Conservation (phyloP, 805 yeast genomes). For the Zygotorulaspora chibaensis region DNA sequence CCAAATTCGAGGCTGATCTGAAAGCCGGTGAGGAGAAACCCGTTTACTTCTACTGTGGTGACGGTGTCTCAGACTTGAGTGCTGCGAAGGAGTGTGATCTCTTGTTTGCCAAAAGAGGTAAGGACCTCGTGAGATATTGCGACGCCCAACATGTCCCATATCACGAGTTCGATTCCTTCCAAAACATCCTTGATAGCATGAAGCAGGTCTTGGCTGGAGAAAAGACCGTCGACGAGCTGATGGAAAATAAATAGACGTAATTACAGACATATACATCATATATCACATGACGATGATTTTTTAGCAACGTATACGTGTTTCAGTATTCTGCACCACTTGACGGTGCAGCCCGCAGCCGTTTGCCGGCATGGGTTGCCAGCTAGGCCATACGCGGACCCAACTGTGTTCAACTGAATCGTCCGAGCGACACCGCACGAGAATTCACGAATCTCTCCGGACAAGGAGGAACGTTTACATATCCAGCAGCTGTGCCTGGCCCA, state of each 20-base stretch:
- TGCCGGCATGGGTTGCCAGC: no score
- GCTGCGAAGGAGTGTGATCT: conserved; percentile 95
- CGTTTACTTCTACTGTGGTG: conserved; percentile 87
- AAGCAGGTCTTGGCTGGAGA: conserved; percentile 45
- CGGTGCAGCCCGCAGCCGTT: no score
- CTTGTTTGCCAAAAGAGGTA: conserved; percentile 88
- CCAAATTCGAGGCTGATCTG: conserved; percentile 29
- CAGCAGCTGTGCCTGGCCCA: no score
- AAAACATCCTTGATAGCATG: conserved; percentile 65
- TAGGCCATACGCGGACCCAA: no score
- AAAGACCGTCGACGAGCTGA: conserved; percentile 30
- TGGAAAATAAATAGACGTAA: conserved; percentile 18
- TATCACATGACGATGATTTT: not conserved
- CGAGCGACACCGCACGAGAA: no score
- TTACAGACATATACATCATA: not conserved
- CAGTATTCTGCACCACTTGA: not conserved
- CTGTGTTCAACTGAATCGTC: no score
- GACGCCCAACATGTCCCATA: conserved; percentile 75
- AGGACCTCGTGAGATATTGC: conserved; percentile 84
- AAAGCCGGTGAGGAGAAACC: conserved; percentile 45
- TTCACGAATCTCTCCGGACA: no score
- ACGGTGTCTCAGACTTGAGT: conserved; percentile 91
- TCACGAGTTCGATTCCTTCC: conserved; percentile 72
- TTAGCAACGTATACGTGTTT: not conserved
- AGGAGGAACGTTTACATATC: no score